Evolutionary conservation across 2,329 filamentous ascomycete species (phyloP), one percentile per base, ranked within the genome.

Genomic region (Geoglossum cookeanum): DNA sequence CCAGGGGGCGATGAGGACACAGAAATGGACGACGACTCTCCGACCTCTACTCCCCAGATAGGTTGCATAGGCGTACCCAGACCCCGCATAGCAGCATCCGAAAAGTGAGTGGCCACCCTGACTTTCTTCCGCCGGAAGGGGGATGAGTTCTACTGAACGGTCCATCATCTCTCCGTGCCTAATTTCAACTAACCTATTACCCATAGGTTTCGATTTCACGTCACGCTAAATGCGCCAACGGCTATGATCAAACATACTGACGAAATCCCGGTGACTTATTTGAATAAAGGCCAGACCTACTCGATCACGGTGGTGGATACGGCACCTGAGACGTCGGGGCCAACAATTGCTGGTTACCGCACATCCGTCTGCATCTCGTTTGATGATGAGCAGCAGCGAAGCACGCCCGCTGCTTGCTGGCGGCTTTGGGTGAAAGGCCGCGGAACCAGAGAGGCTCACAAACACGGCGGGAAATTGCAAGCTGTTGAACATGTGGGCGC

Each of bases 201-300:
- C 13, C 3, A 37, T 37, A 82, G 79, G 60, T 96, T 96, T 66
- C 87, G 92, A 44, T 97, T 87, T 66, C 86, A 91, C 67, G 84
- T 87, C 55, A 92, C 87, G 0, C 72, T 98, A 51, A 94, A 94
- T 68, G 91, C 91, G 1, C 89, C 91, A 3, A 98, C 92, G 0
- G 92, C 92, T 7, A 97, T 97, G 92, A 84, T 94, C 65, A 94
- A 87, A 68, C 82, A 89, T 60, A 71, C 81, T 1, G 85, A 94
- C 59, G 91, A 97, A 68, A 94, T 97, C 27, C 92, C 92, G 0
- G 81, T 97, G n/a, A 96, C 91, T 0, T 98, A 98, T 67, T 78
- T 98, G 17, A 98, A 98, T 73, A 97, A 97, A 70, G 90, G 91
- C 29, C 91, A 97, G 68, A 87, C 89, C 13, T 98, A 98, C 68